phyloP scores from a whole-genome alignment of 108 stramenopile genomes.

The Pseudonitzschia delicatissima region DNA sequence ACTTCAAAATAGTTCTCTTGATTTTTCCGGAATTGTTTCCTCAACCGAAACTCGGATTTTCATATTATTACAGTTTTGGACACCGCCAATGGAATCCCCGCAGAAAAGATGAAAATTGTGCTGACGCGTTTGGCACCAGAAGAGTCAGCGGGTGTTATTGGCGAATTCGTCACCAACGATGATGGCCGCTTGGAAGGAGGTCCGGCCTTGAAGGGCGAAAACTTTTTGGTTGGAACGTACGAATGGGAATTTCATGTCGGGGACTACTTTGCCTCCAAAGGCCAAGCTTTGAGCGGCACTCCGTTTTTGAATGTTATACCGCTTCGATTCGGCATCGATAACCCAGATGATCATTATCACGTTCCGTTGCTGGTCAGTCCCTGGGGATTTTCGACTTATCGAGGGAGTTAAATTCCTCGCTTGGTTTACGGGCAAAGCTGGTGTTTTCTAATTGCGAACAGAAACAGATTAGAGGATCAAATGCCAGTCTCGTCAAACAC shows the following conservation, averaged over 20 bases:
- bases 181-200: slow-evolving; percentile 80
- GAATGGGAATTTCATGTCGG: slow-evolving; percentile 82
- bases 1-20: no score
- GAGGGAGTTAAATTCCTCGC: slow-evolving; percentile 73
- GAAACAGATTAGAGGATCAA: not conserved
- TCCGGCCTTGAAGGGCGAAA: slow-evolving; percentile 61
- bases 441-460: not conserved
- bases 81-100: slow-evolving; percentile 80
- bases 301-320: slow-evolving; percentile 86
- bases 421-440: not conserved
- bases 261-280: slow-evolving; percentile 83
- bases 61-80: slow-evolving; percentile 64
- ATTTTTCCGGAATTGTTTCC: no score
- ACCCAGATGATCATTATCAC: slow-evolving; percentile 92
- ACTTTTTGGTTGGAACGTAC: slow-evolving; percentile 73
- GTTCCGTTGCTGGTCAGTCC: slow-evolving; percentile 87
- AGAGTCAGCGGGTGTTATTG: slow-evolving; percentile 46
- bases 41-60: not conserved
- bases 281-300: slow-evolving; percentile 52
- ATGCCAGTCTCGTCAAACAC: not conserved
- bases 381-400: slow-evolving; percentile 87
- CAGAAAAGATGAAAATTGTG: slow-evolving; percentile 73
- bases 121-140: slow-evolving; percentile 51
- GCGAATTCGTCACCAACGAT: slow-evolving; percentile 70
- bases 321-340: slow-evolving; percentile 86